Conservation (phyloP, 331 rosid species). For the Malus hybrid region DNA sequence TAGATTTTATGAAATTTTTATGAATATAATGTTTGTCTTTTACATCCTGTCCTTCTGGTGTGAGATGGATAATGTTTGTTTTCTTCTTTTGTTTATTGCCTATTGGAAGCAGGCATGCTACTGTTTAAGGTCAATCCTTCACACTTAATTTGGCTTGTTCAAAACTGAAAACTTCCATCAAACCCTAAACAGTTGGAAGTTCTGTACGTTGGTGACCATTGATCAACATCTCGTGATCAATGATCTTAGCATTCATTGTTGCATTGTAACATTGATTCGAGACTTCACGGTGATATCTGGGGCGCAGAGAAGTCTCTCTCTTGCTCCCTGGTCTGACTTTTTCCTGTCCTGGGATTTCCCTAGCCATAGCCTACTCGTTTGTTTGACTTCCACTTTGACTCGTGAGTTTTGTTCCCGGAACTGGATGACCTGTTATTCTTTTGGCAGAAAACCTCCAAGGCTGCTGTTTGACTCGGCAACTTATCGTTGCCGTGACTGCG, state of each 20-base stretch:
- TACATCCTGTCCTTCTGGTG: not conserved
- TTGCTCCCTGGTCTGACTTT: not conserved
- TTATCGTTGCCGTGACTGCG: not conserved
- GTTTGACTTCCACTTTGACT: not conserved
- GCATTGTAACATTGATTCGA: not conserved
- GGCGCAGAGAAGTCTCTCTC: not conserved
- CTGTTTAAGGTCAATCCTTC: not conserved
- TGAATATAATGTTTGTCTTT: not conserved
- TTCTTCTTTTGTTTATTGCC: not conserved
- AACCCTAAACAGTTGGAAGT: not conserved
- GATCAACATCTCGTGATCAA: not conserved
- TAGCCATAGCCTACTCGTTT: not conserved
- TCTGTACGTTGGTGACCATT: not conserved
- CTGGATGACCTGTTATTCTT: not conserved
- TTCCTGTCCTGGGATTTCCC: not conserved
- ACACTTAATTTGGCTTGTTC: not conserved
- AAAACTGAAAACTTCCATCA: not conserved
- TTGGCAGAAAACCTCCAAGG: not conserved
- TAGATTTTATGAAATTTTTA: too few species aligned
- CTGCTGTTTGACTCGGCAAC: conserved; percentile 4
- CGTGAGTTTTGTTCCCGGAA: not conserved
- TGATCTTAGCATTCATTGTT: not conserved
- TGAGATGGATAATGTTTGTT: not conserved
- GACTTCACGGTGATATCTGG: accelerated
- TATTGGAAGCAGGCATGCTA: not conserved